A percentile compares a stretch with the other conserved stretches of the same genome.
These are phyloP conservation scores for Pythium graminicola DNA, from an alignment of 352 stramenopile species.

Conservation along the genomic window DNA sequence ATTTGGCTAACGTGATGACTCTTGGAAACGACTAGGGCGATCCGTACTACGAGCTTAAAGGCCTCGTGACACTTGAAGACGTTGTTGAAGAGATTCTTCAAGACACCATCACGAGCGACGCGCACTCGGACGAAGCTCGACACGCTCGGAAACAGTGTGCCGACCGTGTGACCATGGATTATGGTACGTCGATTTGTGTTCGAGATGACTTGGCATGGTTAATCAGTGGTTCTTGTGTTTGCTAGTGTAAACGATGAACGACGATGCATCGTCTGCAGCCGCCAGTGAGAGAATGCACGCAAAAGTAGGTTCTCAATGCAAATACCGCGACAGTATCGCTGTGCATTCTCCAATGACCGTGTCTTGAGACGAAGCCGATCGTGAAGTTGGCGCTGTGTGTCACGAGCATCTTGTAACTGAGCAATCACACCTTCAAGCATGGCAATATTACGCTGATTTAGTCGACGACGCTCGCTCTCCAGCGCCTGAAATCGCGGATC, in stretches of 20 bases:
- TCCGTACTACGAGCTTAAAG: constrained; percentile 90
- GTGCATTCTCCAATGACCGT: neutral
- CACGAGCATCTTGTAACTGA: constrained; percentile 13
- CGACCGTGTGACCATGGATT: constrained; percentile 52
- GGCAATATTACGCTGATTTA: constrained; percentile 14
- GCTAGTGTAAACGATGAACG: neutral
- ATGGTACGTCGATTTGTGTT: constrained; percentile 31
- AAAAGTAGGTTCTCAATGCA: constrained; percentile 6
- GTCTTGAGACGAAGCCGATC: constrained; percentile 3
- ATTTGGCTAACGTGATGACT: too few relatives aligned
- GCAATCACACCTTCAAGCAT: constrained; percentile 20
- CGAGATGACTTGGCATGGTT: neutral
- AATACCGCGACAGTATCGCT: constrained; percentile 1
- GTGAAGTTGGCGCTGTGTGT: constrained; percentile 2
- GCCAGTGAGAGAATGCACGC: constrained; percentile 17
- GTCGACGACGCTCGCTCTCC: constrained; percentile 12
- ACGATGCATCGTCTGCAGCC: neutral
- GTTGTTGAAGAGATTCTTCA: constrained; percentile 97
- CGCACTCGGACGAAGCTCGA: constrained; percentile 54
- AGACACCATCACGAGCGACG: constrained; percentile 95
- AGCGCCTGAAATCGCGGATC: neutral
- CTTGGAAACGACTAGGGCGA: too few relatives aligned
- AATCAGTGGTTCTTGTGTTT: neutral
- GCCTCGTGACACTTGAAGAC: constrained; percentile 98
- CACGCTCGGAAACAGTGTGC: constrained; percentile 45